Evolutionary conservation across 2,329 filamentous ascomycete genomes (phyloP).

Genomic region (Proliferodiscus dingleyae): DNA sequence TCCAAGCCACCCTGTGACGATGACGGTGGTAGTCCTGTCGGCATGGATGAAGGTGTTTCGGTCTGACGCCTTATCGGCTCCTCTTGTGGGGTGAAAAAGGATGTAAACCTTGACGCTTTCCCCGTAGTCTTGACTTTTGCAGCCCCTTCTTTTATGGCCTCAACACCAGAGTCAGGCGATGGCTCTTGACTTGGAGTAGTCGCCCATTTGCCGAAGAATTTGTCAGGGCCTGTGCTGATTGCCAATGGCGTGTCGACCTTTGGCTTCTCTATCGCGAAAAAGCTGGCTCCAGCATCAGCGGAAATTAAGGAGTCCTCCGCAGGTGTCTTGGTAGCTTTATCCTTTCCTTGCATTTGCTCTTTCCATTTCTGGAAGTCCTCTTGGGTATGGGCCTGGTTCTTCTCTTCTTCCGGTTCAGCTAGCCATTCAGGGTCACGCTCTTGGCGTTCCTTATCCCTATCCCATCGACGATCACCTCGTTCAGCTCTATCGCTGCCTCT

Average conservation of each 20-base stretch:
- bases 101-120: slow-evolving; percentile 82
- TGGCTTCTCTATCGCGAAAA: slow-evolving; percentile 41
- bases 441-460: slow-evolving; percentile 54
- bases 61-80: slow-evolving; percentile 46
- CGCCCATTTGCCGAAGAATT: slow-evolving; percentile 62
- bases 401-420: slow-evolving; percentile 67
- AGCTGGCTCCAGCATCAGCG: slow-evolving; percentile 32
- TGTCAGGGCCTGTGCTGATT: slow-evolving; percentile 65
- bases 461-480: slow-evolving; percentile 24
- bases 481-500: slow-evolving; percentile 18
- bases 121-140: slow-evolving; percentile 49
- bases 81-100: slow-evolving; percentile 62
- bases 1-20: slow-evolving; percentile 24
- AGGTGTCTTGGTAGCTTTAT: slow-evolving; percentile 25
- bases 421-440: slow-evolving; percentile 92
- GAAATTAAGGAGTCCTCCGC: slow-evolving; percentile 36
- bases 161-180: slow-evolving; percentile 33
- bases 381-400: slow-evolving; percentile 68
- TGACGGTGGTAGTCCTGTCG: slow-evolving; percentile 17
- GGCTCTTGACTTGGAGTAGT: slow-evolving; percentile 47
- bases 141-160: slow-evolving; percentile 41
- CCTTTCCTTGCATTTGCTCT: slow-evolving; percentile 60
- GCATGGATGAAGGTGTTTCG: slow-evolving; percentile 43
- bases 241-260: slow-evolving; percentile 51
- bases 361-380: slow-evolving; percentile 96